A percentile compares a stretch with the other conserved stretches of the same genome.
These are phyloP conservation scores for Hura crepitans DNA, from an alignment of 441 rosid species.

Conservation along the genomic window DNA sequence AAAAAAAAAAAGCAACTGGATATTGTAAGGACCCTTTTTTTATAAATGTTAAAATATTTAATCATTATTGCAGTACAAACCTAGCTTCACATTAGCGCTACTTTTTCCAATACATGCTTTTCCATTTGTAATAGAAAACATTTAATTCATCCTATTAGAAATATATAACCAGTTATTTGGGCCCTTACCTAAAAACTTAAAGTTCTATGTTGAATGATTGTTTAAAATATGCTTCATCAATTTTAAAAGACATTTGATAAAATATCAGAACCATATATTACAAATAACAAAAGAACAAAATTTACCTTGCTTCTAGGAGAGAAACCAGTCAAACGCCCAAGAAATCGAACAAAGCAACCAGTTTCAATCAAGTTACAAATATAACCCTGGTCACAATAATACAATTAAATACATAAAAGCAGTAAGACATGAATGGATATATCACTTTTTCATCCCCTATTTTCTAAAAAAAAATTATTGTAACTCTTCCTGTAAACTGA, in stretches of 20 bases:
- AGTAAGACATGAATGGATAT: not conserved
- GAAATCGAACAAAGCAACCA: constrained; percentile 98
- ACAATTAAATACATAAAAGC: constrained; percentile 10
- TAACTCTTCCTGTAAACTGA: not conserved
- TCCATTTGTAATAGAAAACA: not conserved
- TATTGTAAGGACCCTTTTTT: not conserved
- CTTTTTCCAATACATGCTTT: not conserved
- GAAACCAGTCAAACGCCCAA: constrained; percentile 93
- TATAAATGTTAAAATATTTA: not conserved
- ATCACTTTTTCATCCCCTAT: not conserved
- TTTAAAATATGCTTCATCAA: not conserved
- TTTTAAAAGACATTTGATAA: not conserved
- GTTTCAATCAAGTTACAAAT: constrained; percentile 80
- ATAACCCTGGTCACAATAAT: constrained; percentile 63
- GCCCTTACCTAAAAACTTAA: not conserved
- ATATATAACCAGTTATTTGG: not conserved
- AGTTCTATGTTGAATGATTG: not conserved
- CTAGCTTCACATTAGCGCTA: not conserved
- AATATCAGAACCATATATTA: not conserved
- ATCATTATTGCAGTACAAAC: not conserved
- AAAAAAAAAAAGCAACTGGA: too few species aligned
- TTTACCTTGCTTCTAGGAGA: constrained; percentile 85
- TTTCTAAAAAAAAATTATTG: not conserved
- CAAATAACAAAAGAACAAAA: constrained; percentile 4
- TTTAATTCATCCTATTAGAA: not conserved